Evolutionary conservation across 306 rosid species (phyloP), one percentile per base, ranked within the genome.

Genomic region (Delonix regia): DNA sequence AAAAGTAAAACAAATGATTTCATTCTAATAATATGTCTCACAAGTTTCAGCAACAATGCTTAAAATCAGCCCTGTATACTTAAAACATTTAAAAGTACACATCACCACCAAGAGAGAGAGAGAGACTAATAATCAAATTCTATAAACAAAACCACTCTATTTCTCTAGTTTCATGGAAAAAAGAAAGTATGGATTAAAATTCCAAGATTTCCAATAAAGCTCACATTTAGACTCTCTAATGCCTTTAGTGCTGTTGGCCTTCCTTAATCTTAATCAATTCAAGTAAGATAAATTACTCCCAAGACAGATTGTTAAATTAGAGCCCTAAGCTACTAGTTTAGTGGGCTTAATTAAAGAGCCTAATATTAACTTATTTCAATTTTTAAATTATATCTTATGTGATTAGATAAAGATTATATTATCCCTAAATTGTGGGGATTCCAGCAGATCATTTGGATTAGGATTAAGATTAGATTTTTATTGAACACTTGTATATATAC

Each of bases 191-290:
- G 68, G 39, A 60, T 66, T 0, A 21, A 53, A 62, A 77, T 44
- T 72, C 57, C 67, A 56, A 59, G 77, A 67, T 73, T 52, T 52
- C 21, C 70, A 57, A 36, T 60, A 60, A 49, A 59, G 69, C 51
- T 14, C 22, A 1, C 33, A 22, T 38, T 45, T 24, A 45, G 19
- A 24, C 24, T 24, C 34, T 25, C 73, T 14, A 44, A 42, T 9
- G 21, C 39, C 24, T 68, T 9, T 18, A 66, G 73, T 28, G 44
- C 57, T 7, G 80, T 51, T 38, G 67, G 64, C 67, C 67, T 42
- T 24, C 9, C 9, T 57, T 25, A 57, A 27, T 34, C 34, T 47
- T 57, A 71, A 68, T 59, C 28, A 74, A 56, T 60, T 52, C 62
- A 51, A 36, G 53, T 30, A 60, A 60, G 51, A 78, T 41, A 57